Evolutionary conservation across 805 yeast genomes (phyloP).

Genomic region (Metschnikowia shivogae): DNA sequence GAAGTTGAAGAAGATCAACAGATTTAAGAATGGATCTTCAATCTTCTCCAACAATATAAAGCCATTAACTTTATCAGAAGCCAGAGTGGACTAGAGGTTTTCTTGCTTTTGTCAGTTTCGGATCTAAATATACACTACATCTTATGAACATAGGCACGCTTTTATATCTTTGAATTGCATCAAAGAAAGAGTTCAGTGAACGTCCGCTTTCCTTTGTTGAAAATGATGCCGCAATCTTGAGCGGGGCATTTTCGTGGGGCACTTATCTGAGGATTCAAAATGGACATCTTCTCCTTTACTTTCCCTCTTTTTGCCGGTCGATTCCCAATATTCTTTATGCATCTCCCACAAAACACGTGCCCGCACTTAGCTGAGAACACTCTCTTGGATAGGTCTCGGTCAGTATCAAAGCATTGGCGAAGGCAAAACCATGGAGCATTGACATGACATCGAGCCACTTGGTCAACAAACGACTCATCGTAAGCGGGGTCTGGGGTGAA

Average conservation of each 20-base stretch:
- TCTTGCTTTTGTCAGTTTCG: background rate
- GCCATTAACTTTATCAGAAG: conserved; percentile 46
- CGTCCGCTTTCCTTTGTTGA: conserved; percentile 42
- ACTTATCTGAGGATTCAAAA: conserved; percentile 35
- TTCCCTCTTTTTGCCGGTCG: conserved; percentile 27
- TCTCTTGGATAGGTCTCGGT: conserved; percentile 58
- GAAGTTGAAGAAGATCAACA: conserved; percentile 63
- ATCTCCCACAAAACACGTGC: conserved; percentile 82
- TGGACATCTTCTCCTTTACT: conserved; percentile 16
- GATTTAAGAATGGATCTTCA: conserved; percentile 46
- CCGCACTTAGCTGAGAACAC: conserved; percentile 71
- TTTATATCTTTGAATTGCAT: background rate
- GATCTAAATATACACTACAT: background rate
- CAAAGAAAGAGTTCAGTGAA: conserved; percentile 50
- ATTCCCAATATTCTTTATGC: conserved; percentile 63
- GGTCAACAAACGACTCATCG: conserved; percentile 24
- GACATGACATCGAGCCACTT: conserved; percentile 26
- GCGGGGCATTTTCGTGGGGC: conserved; percentile 63
- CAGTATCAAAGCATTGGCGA: conserved; percentile 47
- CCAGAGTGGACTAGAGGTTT: conserved; percentile 37
- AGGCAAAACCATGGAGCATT: conserved; percentile 66
- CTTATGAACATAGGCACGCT: background rate
- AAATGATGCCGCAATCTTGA: conserved; percentile 39
- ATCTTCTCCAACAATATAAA: conserved; percentile 55
- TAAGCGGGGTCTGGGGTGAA: conserved; percentile 35